Conservation (phyloP, 1,139 yeast species). For the Suhomyces chickasaworum region DNA sequence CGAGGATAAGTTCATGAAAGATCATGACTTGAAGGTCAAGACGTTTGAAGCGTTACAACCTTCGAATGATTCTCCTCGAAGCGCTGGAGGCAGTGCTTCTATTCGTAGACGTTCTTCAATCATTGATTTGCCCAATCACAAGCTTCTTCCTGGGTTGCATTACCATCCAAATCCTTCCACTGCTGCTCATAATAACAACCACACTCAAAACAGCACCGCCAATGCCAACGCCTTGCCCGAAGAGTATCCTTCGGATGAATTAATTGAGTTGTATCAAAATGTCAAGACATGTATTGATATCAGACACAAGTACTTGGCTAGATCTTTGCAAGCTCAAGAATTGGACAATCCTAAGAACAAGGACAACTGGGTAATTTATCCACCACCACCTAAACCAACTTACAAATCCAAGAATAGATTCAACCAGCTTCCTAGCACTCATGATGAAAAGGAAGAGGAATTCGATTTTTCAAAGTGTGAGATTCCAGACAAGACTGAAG, state of each 20-base stretch:
- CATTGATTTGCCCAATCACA: conserved; percentile 48
- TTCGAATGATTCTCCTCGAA: conserved; percentile 16
- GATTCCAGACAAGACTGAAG: conserved; percentile 63
- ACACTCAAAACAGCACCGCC: conserved; percentile 18
- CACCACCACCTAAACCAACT: conserved; percentile 92
- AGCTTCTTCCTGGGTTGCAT: conserved; percentile 15
- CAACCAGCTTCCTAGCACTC: conserved; percentile 51
- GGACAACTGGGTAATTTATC: conserved; percentile 77
- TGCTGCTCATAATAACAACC: conserved; percentile 19
- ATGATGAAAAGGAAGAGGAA: conserved; percentile 38
- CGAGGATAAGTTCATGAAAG: conserved; percentile 67
- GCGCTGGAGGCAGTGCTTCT: conserved; percentile 3
- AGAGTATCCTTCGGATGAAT: conserved; percentile 69
- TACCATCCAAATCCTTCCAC: conserved; percentile 27
- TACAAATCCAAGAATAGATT: conserved; percentile 67
- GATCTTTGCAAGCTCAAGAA: conserved; percentile 69
- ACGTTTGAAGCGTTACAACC: conserved; percentile 59
- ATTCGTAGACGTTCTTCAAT: conserved; percentile 53
- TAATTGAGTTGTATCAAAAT: conserved; percentile 68
- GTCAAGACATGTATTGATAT: conserved; percentile 72
- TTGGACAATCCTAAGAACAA: conserved; percentile 80
- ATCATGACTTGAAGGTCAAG: conserved; percentile 68
- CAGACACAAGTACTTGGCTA: conserved; percentile 72
- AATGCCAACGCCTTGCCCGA: conserved; percentile 59
- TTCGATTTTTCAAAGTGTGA: conserved; percentile 63